Base-by-base conservation (phyloP, 1,284 basidiomycete genomes). In the Leccinum solheimii region DNA sequence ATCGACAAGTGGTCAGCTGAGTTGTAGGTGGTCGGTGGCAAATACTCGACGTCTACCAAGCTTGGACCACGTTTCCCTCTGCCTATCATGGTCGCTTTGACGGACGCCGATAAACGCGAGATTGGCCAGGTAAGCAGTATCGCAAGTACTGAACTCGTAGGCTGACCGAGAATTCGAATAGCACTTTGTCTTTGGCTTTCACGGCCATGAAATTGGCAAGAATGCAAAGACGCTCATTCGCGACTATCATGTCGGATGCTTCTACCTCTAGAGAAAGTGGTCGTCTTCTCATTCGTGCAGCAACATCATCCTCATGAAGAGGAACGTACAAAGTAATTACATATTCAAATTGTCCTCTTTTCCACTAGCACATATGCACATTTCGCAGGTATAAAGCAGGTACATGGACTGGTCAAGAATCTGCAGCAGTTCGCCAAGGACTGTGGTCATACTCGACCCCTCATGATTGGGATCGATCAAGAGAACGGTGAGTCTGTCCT, bases 111-210 rank as follows among this genome's bases (percentile, higher is more conserved):
- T 45, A 82, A 77, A 61, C 78, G 80, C 49, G 78, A 84, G 69
- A 80, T 86, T 43, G 83, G 85, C 21, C 84, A 86, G 79, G 84
- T 83, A 67, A 30, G 9, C 0, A 14, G 16, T 55, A 30, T 23
- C 16, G 11, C 21, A 16, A n/a, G n/a, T n/a, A n/a, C n/a, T n/a
- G 19, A 49, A 13, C 26, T 16, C 49, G 7, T 23, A 50, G 10
- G 30, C 19, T 56, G 21, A 58, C 54, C n/a, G 6, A 13, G 27
- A 26, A 16, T 23, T 49, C 45, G 23, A 26, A 62, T 26, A 89
- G 86, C 87, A 88, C 69, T 88, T 90, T 66, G 84, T 90, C 30
- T 78, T 88, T 62, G 88, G 88, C 11, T 90, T 88, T 69, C 82
- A 86, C 67, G 86, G 86, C 0, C 74, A 81, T 40, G 76, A 82